Conservation (phyloP, 108 stramenopile genomes). For the Cylindrotheca closterium region DNA sequence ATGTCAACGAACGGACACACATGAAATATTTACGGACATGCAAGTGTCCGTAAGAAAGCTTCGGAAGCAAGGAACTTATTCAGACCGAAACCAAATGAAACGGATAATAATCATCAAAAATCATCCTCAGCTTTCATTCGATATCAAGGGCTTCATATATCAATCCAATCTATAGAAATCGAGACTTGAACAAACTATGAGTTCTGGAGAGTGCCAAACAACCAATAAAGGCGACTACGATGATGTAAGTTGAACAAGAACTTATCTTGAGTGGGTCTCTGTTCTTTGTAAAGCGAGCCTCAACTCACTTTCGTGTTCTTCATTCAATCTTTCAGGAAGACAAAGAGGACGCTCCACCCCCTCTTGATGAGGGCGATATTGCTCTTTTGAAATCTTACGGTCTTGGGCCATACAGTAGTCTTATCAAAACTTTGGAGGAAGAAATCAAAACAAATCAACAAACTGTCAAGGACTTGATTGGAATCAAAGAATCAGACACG, state of each 20-base stretch:
- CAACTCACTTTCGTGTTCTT: too few relatives aligned
- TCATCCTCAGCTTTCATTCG: too few relatives aligned
- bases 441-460: constrained; percentile 95
- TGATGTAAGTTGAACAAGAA: constrained; percentile 59
- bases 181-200: constrained; percentile 25
- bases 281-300: too few relatives aligned
- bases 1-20: too few relatives aligned
- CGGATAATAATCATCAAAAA: too few relatives aligned
- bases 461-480: constrained; percentile 97
- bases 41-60: too few relatives aligned
- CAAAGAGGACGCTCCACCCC: constrained; percentile 84
- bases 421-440: constrained; percentile 94
- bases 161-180: too few relatives aligned
- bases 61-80: too few relatives aligned
- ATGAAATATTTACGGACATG: too few relatives aligned
- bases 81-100: too few relatives aligned
- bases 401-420: constrained; percentile 91
- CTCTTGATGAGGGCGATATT: constrained; percentile 98
- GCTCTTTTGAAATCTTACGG: constrained; percentile 97
- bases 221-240: constrained; percentile 77
- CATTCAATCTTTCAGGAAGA: constrained; percentile 45
- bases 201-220: constrained; percentile 87
- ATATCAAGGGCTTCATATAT: too few relatives aligned
- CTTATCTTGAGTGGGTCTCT: too few relatives aligned
- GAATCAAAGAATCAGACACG: constrained; percentile 98